A percentile compares a stretch with the other conserved stretches of the same genome.
phyloP scores from a whole-genome alignment of 108 stramenopile genomes.

The Nitzschia sp. region DNA sequence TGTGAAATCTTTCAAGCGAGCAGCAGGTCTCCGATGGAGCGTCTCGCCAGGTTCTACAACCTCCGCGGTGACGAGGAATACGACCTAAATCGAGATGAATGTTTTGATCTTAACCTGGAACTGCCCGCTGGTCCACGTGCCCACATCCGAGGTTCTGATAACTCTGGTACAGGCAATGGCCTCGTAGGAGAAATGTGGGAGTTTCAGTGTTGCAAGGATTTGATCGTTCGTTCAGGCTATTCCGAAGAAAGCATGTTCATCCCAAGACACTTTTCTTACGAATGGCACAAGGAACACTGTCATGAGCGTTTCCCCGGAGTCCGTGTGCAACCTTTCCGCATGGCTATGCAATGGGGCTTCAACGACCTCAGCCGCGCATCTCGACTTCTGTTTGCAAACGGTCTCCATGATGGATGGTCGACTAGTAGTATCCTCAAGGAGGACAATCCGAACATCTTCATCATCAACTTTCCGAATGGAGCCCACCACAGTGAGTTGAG shows the following conservation, averaged over 20 bases:
- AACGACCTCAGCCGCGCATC: slow-evolving; percentile 51
- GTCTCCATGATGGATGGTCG: slow-evolving; percentile 42
- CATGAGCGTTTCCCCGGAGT: slow-evolving; percentile 54
- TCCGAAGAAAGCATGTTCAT: slow-evolving; percentile 36
- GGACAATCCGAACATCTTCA: slow-evolving; percentile 50
- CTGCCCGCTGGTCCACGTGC: slow-evolving; percentile 62
- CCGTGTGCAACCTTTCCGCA: slow-evolving; percentile 43
- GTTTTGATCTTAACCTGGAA: slow-evolving; percentile 66
- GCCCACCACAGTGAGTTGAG: slow-evolving; percentile 80
- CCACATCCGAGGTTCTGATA: slow-evolving; percentile 63
- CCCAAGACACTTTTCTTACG: slow-evolving; percentile 19
- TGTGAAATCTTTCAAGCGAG: slow-evolving; percentile 60
- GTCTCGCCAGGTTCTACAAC: slow-evolving; percentile 19
- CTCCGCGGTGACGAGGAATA: background rate
- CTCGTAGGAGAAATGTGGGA: slow-evolving; percentile 74
- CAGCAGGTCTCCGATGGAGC: slow-evolving; percentile 21
- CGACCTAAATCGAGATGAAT: slow-evolving; percentile 23
- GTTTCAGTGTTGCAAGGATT: slow-evolving; percentile 54
- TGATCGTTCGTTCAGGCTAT: slow-evolving; percentile 13
- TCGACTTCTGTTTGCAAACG: slow-evolving; percentile 71
- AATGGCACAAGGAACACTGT: slow-evolving; percentile 63
- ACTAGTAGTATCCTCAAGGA: slow-evolving; percentile 61
- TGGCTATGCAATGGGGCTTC: slow-evolving; percentile 62
- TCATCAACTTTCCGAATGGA: slow-evolving; percentile 78
- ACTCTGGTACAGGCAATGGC: slow-evolving; percentile 69